A percentile compares a stretch with the other conserved stretches of the same genome.
Conservation (phyloP, 805 yeast species). For the Saccharomycopsis capsularis region DNA sequence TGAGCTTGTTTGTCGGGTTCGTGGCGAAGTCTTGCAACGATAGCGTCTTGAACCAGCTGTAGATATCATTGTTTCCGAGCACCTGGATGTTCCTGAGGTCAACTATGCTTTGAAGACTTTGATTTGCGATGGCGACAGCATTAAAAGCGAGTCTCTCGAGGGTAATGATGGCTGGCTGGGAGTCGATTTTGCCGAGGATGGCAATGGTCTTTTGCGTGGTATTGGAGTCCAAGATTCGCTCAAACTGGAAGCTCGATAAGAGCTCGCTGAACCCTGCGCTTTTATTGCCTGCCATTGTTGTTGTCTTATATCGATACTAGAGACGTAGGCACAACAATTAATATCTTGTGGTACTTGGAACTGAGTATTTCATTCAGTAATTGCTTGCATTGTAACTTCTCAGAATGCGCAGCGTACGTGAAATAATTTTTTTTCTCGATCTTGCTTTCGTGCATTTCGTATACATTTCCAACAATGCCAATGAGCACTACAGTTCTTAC, state of each 20-base stretch:
- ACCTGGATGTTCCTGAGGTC: not conserved
- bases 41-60: slow-evolving; percentile 62
- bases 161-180: slow-evolving; percentile 56
- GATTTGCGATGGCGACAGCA: not conserved
- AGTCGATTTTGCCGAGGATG: slow-evolving; percentile 60
- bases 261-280: not conserved
- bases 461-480: no score
- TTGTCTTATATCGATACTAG: no score
- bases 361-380: not conserved
- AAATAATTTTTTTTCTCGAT: no score
- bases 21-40: slow-evolving; percentile 36
- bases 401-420: no score
- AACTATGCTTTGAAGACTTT: not conserved
- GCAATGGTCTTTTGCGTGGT: slow-evolving; percentile 63
- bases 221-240: slow-evolving; percentile 45
- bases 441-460: no score
- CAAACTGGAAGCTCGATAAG: slow-evolving; percentile 38
- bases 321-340: no score
- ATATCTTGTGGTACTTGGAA: no score
- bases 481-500: no score
- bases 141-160: slow-evolving; percentile 54
- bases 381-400: no score
- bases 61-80: slow-evolving; percentile 72
- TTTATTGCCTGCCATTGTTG: not conserved
- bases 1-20: slow-evolving; percentile 61